Evolutionary conservation across 495 filamentous ascomycete species (phyloP), one percentile per base, ranked within the genome.

Genomic region (Aspergillus biplanus): DNA sequence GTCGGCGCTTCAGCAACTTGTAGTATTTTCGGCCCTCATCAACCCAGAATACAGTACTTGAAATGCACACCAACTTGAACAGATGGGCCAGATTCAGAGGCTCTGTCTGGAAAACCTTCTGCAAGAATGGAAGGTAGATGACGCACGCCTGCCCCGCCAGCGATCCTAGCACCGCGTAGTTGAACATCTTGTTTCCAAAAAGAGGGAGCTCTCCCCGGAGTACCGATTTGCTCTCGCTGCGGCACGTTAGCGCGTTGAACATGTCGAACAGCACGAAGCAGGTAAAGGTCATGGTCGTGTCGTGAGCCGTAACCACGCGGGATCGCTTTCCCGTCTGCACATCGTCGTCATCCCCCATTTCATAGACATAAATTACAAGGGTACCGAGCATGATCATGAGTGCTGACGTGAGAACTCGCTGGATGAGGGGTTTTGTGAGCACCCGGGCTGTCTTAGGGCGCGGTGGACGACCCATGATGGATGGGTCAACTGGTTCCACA

Each of bases 211-310:
- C 95, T 47, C 93, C 94, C 33, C 87, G 82, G 27, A 97, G 85
- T 5, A 98, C 81, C 35, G 89, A 93, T 70, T 99, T 99, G 65
- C 83, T 84, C 73, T 97, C 94, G 53, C 90, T 95, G 55, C 95
- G 91, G 75, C 95, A 98, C 8, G 92, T 89, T 13, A 99, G 81
- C 0, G 95, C 95, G 73, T 97, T 97, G 81, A 97, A 96, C 95
- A 99, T 98, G 79, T 99, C 95, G 73, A 97, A 99, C 32, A 98
- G 82, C 27, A 99, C 95, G 70, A 99, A 99, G 76, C 92, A 96
- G 21, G 95, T 99, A 74, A 99, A 99, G 1, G 95, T 99, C 92
- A 97, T 97, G 61, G 95, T 99, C 15, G 95, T 99, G 79, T 99
- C 95, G 69, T 96, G 92, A 33, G 90, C 91, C 11, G 87, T 96